Conservation (phyloP, 352 stramenopile genomes). For the Pythium pyrilobum region DNA sequence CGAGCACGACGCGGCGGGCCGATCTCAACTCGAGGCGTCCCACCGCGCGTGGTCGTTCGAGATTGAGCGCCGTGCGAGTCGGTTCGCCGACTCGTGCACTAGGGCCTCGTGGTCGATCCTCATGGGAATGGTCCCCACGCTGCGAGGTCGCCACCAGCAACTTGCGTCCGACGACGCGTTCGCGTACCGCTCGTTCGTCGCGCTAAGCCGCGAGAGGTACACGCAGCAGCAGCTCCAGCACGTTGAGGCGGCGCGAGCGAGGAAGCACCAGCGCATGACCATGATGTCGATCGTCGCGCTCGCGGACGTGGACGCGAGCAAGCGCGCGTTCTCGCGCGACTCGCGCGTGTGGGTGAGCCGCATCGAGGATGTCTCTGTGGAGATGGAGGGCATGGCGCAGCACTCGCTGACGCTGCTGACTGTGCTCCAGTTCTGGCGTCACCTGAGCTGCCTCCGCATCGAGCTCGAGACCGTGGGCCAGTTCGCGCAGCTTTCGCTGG, state of each 20-base stretch:
- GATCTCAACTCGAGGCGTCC: background rate
- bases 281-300: background rate
- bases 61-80: background rate
- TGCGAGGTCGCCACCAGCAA: background rate
- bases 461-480: background rate
- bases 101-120: background rate
- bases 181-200: slow-evolving; percentile 1
- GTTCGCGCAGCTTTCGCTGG: background rate
- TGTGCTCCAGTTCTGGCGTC: slow-evolving; percentile 4
- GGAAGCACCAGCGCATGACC: background rate
- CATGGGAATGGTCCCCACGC: background rate
- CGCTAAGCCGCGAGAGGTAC: background rate
- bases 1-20: background rate
- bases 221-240: background rate
- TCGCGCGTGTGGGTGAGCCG: slow-evolving; percentile 3
- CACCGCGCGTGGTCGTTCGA: background rate
- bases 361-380: background rate
- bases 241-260: background rate
- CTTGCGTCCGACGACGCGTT: background rate
- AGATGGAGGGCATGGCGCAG: background rate
- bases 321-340: background rate
- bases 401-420: background rate
- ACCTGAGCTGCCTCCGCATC: slow-evolving; percentile 7
- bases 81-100: background rate
- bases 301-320: background rate